Conservation (phyloP, 179 eudicot genomes). For the Silene noctiflora region DNA sequence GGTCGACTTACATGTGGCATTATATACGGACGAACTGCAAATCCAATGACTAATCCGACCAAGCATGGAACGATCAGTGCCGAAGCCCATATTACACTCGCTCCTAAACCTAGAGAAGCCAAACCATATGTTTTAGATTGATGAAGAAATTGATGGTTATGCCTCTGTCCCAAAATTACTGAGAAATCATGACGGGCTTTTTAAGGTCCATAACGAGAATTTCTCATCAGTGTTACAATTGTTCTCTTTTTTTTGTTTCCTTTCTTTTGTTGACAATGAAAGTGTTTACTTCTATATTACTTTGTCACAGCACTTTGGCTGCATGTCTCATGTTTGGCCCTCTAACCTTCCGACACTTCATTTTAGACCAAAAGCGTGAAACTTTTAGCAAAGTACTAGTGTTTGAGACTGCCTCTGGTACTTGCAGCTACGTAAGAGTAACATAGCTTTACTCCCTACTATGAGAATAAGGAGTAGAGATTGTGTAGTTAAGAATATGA, state of each 20-base stretch:
- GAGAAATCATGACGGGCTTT: not conserved
- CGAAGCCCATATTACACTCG: constrained; percentile 39
- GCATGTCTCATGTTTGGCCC: no score
- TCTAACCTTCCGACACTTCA: no score
- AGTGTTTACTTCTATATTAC: no score
- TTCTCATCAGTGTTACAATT: not conserved
- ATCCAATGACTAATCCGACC: constrained; percentile 49
- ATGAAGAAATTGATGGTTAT: not conserved
- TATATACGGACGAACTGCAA: constrained; percentile 55
- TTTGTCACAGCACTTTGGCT: no score
- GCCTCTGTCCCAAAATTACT: not conserved
- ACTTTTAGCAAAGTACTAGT: no score
- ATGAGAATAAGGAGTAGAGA: not conserved
- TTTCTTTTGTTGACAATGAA: no score
- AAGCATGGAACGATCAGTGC: constrained; percentile 42
- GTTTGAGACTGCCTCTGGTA: no score
- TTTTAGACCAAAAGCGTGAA: no score
- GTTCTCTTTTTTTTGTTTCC: not conserved
- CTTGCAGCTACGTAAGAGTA: no score
- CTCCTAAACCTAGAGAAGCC: constrained; percentile 30
- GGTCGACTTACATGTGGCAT: constrained; percentile 47
- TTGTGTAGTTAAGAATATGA: not conserved
- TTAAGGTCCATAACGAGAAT: not conserved
- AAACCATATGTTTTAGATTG: not conserved
- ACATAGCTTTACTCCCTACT: not conserved